phyloP scores from a whole-genome alignment of 2,329 filamentous ascomycete species.

The Fusarium sp. region DNA sequence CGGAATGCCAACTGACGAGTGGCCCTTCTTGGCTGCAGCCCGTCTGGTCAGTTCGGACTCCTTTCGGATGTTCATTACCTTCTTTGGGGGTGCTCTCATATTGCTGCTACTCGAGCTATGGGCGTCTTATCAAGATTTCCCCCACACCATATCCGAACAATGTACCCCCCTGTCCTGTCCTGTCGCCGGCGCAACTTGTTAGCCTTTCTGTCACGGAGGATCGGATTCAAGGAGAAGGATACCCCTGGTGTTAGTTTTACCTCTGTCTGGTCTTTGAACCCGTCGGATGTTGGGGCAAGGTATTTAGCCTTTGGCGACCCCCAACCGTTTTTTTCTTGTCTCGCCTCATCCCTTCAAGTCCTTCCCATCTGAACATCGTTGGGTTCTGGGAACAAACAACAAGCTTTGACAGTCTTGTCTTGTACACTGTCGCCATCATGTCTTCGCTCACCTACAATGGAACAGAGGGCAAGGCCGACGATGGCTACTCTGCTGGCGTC shows the following conservation, averaged over 20 bases:
- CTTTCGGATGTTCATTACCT: not conserved
- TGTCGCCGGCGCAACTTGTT: constrained; percentile 12
- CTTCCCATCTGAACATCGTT: constrained; percentile 3
- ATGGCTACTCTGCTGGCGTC: constrained; percentile 62
- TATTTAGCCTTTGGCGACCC: constrained; percentile 37
- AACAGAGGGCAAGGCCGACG: constrained; percentile 60
- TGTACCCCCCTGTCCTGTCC: constrained; percentile 6
- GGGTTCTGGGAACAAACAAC: constrained; percentile 9
- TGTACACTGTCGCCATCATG: constrained; percentile 39
- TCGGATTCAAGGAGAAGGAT: constrained; percentile 8
- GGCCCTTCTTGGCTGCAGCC: constrained; percentile 16
- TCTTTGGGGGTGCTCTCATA: constrained; percentile 14
- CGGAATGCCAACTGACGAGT: constrained; percentile 8
- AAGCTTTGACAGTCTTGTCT: constrained; percentile 27
- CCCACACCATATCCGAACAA: constrained; percentile 36
- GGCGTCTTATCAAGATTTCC: constrained; percentile 45
- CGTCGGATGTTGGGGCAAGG: constrained; percentile 8
- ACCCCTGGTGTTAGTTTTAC: not conserved
- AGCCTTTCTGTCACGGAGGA: constrained; percentile 6
- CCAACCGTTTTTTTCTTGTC: constrained; percentile 16
- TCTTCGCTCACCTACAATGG: constrained; percentile 61
- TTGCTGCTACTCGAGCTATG: constrained; percentile 29
- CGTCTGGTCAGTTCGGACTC: not conserved
- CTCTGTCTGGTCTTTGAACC: constrained; percentile 12
- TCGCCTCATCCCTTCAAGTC: constrained; percentile 22